These are phyloP conservation scores for Jatropha podagrica DNA, from an alignment of 441 rosid species.

Conservation along the genomic window DNA sequence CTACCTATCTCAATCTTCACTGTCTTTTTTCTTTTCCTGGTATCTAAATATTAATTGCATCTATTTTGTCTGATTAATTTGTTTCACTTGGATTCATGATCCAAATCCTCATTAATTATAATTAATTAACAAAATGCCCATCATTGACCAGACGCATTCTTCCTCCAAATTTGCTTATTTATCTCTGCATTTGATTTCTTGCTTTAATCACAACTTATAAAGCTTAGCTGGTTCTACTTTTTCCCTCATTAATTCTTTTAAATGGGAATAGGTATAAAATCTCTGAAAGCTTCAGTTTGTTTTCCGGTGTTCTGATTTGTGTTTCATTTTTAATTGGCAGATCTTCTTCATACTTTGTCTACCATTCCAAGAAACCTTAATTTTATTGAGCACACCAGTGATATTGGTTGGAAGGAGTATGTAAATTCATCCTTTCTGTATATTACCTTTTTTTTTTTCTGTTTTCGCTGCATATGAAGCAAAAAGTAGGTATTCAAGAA, in stretches of 20 bases:
- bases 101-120: slow-evolving; percentile 2
- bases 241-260: neutral
- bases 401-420: slow-evolving; percentile 85
- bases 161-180: neutral
- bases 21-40: neutral
- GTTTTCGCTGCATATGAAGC: neutral
- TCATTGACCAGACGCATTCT: neutral
- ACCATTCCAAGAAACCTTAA: slow-evolving; percentile 58
- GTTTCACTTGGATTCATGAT: neutral
- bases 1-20: neutral
- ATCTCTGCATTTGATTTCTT: neutral
- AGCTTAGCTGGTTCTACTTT: too few species aligned
- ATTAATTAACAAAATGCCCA: neutral
- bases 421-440: slow-evolving; percentile 16
- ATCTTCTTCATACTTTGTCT: slow-evolving; percentile 59
- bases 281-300: neutral
- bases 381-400: slow-evolving; percentile 77
- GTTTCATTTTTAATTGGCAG: slow-evolving; percentile 35
- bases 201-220: neutral
- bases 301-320: slow-evolving; percentile 16
- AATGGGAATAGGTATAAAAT: neutral
- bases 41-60: neutral
- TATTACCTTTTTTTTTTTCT: slow-evolving; percentile 5
- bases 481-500: neutral
- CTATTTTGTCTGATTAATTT: neutral